These are phyloP conservation scores for Balakata baccata DNA, from an alignment of 345 rosid species.

Conservation along the genomic window DNA sequence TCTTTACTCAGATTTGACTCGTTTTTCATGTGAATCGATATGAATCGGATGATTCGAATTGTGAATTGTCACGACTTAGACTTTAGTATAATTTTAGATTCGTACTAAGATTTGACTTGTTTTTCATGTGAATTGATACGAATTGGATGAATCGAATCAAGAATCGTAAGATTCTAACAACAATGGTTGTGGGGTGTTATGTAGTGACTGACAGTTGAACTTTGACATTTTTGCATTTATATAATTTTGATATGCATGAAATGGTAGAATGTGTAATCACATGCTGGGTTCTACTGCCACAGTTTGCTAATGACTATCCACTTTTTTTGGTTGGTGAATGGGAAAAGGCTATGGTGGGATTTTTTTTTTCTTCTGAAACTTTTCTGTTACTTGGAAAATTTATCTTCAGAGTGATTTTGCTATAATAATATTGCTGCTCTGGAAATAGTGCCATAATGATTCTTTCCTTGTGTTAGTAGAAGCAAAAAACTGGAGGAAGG, in stretches of 20 bases:
- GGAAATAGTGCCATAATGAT: constrained; percentile 11
- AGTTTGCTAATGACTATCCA: not conserved
- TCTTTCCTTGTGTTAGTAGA: constrained; percentile 42
- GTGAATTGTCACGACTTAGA: no score
- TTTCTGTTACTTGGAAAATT: constrained; percentile 12
- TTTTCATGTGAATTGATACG: no score
- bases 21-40: no score
- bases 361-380: not conserved
- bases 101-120: no score
- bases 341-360: not conserved
- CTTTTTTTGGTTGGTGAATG: not conserved
- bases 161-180: no score
- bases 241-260: not conserved
- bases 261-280: not conserved
- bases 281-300: not conserved
- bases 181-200: not conserved
- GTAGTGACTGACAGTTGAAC: not conserved
- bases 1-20: no score
- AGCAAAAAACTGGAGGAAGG: constrained; percentile 93
- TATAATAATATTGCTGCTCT: not conserved
- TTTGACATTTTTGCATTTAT: not conserved
- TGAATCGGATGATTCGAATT: no score
- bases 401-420: not conserved
- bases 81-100: no score
- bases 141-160: no score